Base-by-base conservation (phyloP, 805 yeast genomes). In the Zygosaccharomyces rouxii region DNA sequence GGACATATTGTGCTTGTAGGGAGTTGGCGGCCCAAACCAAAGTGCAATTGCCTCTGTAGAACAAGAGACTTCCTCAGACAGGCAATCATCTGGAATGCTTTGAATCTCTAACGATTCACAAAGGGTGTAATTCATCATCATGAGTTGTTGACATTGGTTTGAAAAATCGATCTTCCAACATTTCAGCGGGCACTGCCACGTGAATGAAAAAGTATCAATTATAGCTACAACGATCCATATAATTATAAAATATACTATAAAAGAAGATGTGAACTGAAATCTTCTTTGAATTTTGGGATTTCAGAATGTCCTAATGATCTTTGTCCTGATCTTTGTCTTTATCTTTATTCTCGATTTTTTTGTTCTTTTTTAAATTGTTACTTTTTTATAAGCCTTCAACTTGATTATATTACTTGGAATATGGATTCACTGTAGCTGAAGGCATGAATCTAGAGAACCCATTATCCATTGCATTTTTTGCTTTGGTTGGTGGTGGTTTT, bases 371-470 rank as follows among this genome's bases (percentile, higher is more conserved):
- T 14, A 9, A 29, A 4, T 29, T 11, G 5, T 29, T 13, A 10
- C 5, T 5, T 11, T 2, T 5, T 29, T 11, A 10, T 29, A n/a
- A n/a, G n/a, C n/a, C n/a, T 29, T 14, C n/a, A 29, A 6, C 18
- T 16, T 33, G 16, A n/a, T 16, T 14, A 16, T 6, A 33, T 40
- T 42, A 55, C 37, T 48, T 50, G 10, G 64, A 41, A 47, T 64
- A 64, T n/a, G 69, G 69, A 47, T 63, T 64, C 10, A 49, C 54
- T 6, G 48, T 45, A 25, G 56, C 41, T 21, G 60, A 43, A 14
- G 70, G 69, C 69, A 66, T 66, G 40, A 53, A 66, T 33, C 62
- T 68, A 4, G 70, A 58, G 51, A 62, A 66, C 2, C 69, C 69
- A n/a, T 61, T 59, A 13, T 38, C 30, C 16, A 54, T 49, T 3